Base-by-base conservation (phyloP, 1,139 yeast species). In the Saccharomycopsis phalli region DNA sequence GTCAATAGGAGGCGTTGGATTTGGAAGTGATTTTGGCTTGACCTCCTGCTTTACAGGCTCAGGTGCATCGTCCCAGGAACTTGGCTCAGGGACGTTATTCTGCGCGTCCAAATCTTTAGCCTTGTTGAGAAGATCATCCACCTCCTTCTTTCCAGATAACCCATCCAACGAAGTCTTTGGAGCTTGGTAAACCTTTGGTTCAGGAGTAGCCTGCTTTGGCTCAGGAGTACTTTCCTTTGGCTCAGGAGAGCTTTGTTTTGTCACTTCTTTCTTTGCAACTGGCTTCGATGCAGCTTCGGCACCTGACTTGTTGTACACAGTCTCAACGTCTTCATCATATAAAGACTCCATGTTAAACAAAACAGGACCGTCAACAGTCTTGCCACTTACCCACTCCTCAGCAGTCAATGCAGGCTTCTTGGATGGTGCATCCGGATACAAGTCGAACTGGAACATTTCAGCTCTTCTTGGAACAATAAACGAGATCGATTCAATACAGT, bases 391-490 rank as follows among this genome's bases (percentile, higher is more conserved):
- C 81, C 87, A 91, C 50, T 87, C 95, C 2, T 66, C 72, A 1
- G 94, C 88, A 20, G 77, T 58, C 48, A 86, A 60, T 1, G 96
- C 94, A 1, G 96, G 80, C 51, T 74, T 69, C 33, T 66, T 70
- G 3, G 95, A 79, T 27, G 93, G 93, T 29, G 93, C 84, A 58
- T 82, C 94, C 2, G 96, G 96, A 56, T 80, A 91, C 41, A 91
- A 86, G 54, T 88, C 97, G 34, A 71, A 80, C 60, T 91, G 96
- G 68, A 91, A 91, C 51, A 81, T 76, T 55, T 91, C 97, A 2
- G 95, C 75, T 57, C 88, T 79, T 67, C 97, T 76, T 49, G 98
- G 98, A 43, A 88, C 96, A 52, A 76, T 73, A 57, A 88, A 91
- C 5, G 95, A 81, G 41, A 91, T 71, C 11, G 96, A 96, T 63